Conservation (phyloP, 495 filamentous ascomycete species). For the Penicillium mononematosum region DNA sequence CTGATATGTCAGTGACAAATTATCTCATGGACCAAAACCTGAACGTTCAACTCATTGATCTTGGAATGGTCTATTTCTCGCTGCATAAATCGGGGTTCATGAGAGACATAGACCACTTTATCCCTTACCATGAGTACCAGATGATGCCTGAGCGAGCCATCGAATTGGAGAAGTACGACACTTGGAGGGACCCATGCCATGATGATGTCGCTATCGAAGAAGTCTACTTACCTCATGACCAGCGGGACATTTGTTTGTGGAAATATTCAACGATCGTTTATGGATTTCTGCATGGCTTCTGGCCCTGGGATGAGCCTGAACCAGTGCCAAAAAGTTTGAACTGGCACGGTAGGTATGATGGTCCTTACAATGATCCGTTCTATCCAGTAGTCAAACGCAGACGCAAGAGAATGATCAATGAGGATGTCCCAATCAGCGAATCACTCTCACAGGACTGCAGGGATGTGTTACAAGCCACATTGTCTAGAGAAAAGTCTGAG, state of each 20-base stretch:
- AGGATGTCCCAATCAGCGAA: slow-evolving; percentile 20
- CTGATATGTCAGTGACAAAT: slow-evolving; percentile 27
- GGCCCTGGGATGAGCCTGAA: slow-evolving; percentile 27
- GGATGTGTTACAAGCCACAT: slow-evolving; percentile 25
- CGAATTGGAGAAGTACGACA: slow-evolving; percentile 1
- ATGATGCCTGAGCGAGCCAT: slow-evolving; percentile 23
- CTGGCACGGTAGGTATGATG: not conserved
- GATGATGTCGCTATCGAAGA: not conserved
- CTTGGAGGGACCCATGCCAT: not conserved
- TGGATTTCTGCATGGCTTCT: slow-evolving; percentile 28
- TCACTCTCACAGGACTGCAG: slow-evolving; percentile 28
- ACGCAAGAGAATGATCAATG: slow-evolving; percentile 19
- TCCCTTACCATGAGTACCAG: slow-evolving; percentile 27
- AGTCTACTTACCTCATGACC: slow-evolving; percentile 10
- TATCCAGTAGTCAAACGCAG: slow-evolving; percentile 3
- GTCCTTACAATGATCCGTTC: not conserved
- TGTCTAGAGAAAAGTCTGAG: slow-evolving; percentile 18
- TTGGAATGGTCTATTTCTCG: slow-evolving; percentile 20
- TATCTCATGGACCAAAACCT: slow-evolving; percentile 26
- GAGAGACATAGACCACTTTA: not conserved
- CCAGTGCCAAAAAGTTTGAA: slow-evolving; percentile 2
- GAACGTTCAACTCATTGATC: slow-evolving; percentile 27
- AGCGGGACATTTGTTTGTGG: slow-evolving; percentile 19
- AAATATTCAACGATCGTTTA: slow-evolving; percentile 23
- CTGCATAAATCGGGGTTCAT: slow-evolving; percentile 15